These are phyloP conservation scores for Coemansia sp. DNA, from an alignment of 371 early-diverging fungal species.

Conservation along the genomic window DNA sequence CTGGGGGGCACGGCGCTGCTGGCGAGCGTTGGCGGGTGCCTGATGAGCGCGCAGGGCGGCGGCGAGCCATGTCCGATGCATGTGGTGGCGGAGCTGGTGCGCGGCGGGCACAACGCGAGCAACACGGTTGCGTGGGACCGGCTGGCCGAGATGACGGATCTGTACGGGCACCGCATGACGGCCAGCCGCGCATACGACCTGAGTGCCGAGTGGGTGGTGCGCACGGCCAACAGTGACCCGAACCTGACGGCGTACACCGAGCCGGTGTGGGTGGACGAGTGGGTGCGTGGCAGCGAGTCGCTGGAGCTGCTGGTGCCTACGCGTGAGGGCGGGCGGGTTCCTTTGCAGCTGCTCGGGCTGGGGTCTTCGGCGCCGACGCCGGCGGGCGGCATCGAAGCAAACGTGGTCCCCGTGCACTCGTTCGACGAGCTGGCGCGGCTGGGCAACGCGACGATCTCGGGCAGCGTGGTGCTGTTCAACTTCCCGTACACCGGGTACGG, in stretches of 20 bases:
- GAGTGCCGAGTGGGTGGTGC: constrained; percentile 57
- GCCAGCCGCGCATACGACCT: constrained; percentile 52
- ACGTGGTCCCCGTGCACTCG: constrained; percentile 52
- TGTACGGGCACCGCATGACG: constrained; percentile 58
- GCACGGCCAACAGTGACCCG: constrained; percentile 43
- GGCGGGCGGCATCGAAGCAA: constrained; percentile 53
- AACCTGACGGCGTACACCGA: constrained; percentile 54
- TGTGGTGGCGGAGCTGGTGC: constrained; percentile 29
- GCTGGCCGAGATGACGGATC: constrained; percentile 62
- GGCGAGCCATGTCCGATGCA: constrained; percentile 20
- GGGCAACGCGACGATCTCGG: constrained; percentile 47
- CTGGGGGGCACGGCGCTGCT: constrained; percentile 2
- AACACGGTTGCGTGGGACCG: constrained; percentile 57
- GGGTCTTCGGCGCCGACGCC: constrained; percentile 56
- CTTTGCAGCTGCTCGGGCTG: constrained; percentile 56
- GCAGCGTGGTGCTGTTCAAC: constrained; percentile 57
- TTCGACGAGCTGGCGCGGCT: constrained; percentile 53
- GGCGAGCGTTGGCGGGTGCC: background rate
- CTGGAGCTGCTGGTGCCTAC: constrained; percentile 54
- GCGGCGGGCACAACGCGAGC: constrained; percentile 19
- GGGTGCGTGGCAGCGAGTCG: constrained; percentile 56
- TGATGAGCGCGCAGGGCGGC: constrained; percentile 1
- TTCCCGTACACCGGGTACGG: constrained; percentile 50
- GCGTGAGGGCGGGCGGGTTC: constrained; percentile 48
- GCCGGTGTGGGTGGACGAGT: constrained; percentile 54